phyloP scores from a whole-genome alignment of 352 stramenopile species.

The Phytophthora sojae region DNA sequence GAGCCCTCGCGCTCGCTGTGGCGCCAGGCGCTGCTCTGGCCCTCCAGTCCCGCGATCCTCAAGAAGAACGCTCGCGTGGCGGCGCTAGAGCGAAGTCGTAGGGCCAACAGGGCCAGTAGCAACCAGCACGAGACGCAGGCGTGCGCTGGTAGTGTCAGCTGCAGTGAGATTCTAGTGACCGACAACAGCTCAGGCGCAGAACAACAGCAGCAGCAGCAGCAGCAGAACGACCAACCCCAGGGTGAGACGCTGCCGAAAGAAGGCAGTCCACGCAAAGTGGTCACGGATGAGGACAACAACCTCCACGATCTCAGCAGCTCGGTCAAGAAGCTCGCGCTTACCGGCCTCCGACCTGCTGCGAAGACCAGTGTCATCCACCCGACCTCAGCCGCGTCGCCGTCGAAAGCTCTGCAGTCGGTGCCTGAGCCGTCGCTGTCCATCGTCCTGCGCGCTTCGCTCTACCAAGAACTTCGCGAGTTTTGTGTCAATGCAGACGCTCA shows the following conservation, averaged over 20 bases:
- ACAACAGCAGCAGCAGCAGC: slow-evolving; percentile 17
- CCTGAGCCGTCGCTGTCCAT: slow-evolving; percentile 18
- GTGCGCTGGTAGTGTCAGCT: slow-evolving; percentile 8
- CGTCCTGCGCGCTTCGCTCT: slow-evolving; percentile 53
- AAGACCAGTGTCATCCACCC: slow-evolving; percentile 17
- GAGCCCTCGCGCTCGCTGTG: slow-evolving; percentile 41
- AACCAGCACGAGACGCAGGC: slow-evolving; percentile 33
- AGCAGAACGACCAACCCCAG: slow-evolving; percentile 20
- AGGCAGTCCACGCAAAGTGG: slow-evolving; percentile 14
- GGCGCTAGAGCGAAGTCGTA: slow-evolving; percentile 19
- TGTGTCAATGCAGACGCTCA: slow-evolving; percentile 47
- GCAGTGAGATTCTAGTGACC: slow-evolving; percentile 15
- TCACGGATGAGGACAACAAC: slow-evolving; percentile 29
- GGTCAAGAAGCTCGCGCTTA: slow-evolving; percentile 36
- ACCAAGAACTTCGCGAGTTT: slow-evolving; percentile 75
- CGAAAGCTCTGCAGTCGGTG: slow-evolving; percentile 15
- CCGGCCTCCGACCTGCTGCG: slow-evolving; percentile 21
- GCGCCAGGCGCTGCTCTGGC: slow-evolving; percentile 47
- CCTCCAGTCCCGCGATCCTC: slow-evolving; percentile 35
- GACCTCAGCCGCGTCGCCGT: slow-evolving; percentile 12
- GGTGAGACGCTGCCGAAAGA: slow-evolving; percentile 5
- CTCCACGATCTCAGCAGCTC: slow-evolving; percentile 42
- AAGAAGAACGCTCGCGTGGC: slow-evolving; percentile 45
- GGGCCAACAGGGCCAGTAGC: slow-evolving; percentile 19
- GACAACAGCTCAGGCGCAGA: slow-evolving; percentile 3